Conservation (phyloP, 2,329 filamentous ascomycete species). For the Xylaria arbuscula region DNA sequence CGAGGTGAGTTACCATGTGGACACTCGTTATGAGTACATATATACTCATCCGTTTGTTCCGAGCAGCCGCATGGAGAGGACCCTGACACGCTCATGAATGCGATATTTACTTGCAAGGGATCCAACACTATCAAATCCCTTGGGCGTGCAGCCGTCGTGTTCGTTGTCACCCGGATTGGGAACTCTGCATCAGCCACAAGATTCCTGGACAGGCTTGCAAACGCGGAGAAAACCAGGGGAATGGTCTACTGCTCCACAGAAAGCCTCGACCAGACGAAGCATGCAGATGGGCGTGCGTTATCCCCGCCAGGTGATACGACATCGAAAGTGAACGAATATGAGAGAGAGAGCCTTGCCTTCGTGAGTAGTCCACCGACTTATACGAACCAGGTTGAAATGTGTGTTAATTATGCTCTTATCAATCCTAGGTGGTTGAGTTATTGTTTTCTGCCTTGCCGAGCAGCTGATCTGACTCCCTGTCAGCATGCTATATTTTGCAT, state of each 20-base stretch:
- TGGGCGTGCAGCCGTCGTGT: not conserved
- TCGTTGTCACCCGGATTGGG: not conserved
- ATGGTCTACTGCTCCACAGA: not conserved
- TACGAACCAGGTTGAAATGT: too few relatives aligned
- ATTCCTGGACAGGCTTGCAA: not conserved
- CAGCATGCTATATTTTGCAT: too few relatives aligned
- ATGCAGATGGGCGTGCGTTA: not conserved
- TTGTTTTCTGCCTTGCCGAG: constrained; percentile 1
- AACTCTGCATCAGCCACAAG: not conserved
- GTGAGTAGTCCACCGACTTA: not conserved
- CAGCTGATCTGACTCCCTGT: too few relatives aligned
- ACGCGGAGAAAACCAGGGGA: not conserved
- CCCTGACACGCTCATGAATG: not conserved
- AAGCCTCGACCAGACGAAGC: not conserved
- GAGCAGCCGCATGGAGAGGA: not conserved
- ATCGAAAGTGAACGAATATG: not conserved
- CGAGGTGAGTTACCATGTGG: not conserved
- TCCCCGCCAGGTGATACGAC: not conserved
- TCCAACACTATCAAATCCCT: not conserved
- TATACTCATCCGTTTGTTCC: not conserved
- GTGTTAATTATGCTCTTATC: not conserved
- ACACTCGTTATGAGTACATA: not conserved
- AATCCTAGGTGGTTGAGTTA: not conserved
- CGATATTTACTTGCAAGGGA: not conserved
- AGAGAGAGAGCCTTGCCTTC: not conserved